Conservation (phyloP, 768 basidiomycete genomes). For the Amanita jacksonii region DNA sequence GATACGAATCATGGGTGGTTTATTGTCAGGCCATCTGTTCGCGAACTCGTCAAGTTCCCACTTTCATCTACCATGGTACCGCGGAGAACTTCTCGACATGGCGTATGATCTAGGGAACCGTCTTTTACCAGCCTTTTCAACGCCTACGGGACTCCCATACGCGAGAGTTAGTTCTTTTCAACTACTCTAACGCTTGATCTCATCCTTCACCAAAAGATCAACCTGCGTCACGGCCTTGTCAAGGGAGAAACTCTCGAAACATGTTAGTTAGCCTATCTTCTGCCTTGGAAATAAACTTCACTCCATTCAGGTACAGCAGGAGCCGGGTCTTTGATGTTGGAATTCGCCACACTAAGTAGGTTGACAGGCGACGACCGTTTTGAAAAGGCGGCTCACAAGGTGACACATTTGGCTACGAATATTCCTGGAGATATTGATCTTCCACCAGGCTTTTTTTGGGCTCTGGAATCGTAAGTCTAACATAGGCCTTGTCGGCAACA, state of each 20-base stretch:
- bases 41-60: conserved; percentile 57
- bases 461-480: conserved; percentile 88
- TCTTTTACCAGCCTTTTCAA: conserved; percentile 84
- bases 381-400: conserved; percentile 77
- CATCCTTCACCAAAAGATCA: conserved; percentile 41
- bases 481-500: conserved; percentile 83
- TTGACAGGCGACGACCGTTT: conserved; percentile 86
- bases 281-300: conserved; percentile 3
- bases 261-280: conserved; percentile 41
- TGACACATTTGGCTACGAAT: conserved; percentile 9
- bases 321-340: conserved; percentile 86
- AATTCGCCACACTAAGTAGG: conserved; percentile 89
- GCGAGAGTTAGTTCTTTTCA: conserved; percentile 53
- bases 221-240: conserved; percentile 70
- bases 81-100: conserved; percentile 65
- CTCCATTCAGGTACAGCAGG: conserved; percentile 68
- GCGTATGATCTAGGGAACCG: conserved; percentile 84
- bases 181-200: conserved; percentile 1
- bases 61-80: conserved; percentile 80
- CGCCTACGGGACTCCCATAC: conserved; percentile 86
- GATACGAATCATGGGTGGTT: conserved; percentile 86
- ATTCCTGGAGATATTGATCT: not conserved
- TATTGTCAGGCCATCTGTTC: conserved; percentile 78
- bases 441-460: conserved; percentile 67
- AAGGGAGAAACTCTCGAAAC: conserved; percentile 76